These are phyloP conservation scores for Cyberlindnera euphorbiae DNA, from an alignment of 805 yeast genomes.

Conservation along the genomic window DNA sequence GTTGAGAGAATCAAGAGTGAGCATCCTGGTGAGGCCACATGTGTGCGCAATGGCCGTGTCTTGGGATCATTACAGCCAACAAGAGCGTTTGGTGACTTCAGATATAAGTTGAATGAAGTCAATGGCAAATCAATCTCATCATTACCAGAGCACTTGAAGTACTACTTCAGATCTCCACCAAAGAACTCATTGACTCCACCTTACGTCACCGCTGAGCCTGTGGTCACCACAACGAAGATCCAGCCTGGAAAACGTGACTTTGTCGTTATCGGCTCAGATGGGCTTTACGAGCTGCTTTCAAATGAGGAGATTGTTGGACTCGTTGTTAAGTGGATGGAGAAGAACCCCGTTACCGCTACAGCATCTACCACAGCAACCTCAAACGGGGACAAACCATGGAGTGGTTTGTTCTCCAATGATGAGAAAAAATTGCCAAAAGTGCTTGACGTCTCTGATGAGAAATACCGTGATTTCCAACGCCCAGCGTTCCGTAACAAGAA, in stretches of 20 bases:
- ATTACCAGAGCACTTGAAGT: constrained; percentile 72
- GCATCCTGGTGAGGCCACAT: constrained; percentile 83
- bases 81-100: constrained; percentile 95
- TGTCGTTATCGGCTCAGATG: constrained; percentile 90
- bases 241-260: constrained; percentile 72
- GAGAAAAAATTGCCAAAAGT: constrained; percentile 56
- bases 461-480: constrained; percentile 53
- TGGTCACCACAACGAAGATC: constrained; percentile 74
- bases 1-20: constrained; percentile 76
- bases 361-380: constrained; percentile 4
- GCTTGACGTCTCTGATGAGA: constrained; percentile 53
- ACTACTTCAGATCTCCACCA: constrained; percentile 78
- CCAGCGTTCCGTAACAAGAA: constrained; percentile 65
- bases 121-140: constrained; percentile 39
- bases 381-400: constrained; percentile 17
- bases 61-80: constrained; percentile 93
- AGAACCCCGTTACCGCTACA: constrained; percentile 50
- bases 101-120: constrained; percentile 75
- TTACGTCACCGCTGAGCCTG: constrained; percentile 96
- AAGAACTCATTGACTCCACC: constrained; percentile 82
- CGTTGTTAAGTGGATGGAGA: constrained; percentile 91
- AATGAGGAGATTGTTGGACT: constrained; percentile 91
- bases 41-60: constrained; percentile 80
- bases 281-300: constrained; percentile 83
- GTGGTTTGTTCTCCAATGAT: constrained; percentile 17